Conservation (phyloP, 495 filamentous ascomycete species). For the Podospora comata region DNA sequence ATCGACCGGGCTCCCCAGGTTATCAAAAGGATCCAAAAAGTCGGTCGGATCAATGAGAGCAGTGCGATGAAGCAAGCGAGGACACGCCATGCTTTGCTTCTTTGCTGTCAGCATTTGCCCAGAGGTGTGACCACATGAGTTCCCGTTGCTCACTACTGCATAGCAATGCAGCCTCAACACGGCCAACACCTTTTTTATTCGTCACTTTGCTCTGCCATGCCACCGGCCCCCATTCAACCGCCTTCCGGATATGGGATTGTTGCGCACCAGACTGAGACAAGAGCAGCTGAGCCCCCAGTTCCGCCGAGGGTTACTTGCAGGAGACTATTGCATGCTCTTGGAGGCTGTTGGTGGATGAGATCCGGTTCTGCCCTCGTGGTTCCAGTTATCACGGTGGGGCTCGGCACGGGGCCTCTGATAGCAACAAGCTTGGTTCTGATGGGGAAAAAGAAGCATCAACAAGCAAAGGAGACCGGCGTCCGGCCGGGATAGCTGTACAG, state of each 20-base stretch:
- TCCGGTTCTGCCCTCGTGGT: background rate
- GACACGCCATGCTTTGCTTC: background rate
- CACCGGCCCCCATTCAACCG: background rate
- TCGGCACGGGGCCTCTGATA: too few species aligned
- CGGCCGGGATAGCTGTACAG: background rate
- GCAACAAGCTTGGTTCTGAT: background rate
- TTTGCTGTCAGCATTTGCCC: background rate
- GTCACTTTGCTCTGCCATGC: background rate
- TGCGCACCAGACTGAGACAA: background rate
- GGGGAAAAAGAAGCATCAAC: background rate
- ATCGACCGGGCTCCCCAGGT: slow-evolving; percentile 19
- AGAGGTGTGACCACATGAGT: slow-evolving; percentile 2
- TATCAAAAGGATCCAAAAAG: slow-evolving; percentile 23
- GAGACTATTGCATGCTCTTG: background rate
- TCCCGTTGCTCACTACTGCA: background rate
- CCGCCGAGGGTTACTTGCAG: background rate
- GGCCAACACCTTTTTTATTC: background rate
- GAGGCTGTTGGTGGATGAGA: background rate
- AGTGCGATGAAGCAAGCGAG: background rate
- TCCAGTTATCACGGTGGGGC: background rate
- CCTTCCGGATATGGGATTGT: background rate
- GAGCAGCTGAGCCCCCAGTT: background rate
- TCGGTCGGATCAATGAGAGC: slow-evolving; percentile 28
- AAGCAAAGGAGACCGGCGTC: background rate
- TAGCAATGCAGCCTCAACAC: background rate